Evolutionary conservation across 371 early-diverging fungal species (phyloP).

Genomic region (Mortierella sp.): DNA sequence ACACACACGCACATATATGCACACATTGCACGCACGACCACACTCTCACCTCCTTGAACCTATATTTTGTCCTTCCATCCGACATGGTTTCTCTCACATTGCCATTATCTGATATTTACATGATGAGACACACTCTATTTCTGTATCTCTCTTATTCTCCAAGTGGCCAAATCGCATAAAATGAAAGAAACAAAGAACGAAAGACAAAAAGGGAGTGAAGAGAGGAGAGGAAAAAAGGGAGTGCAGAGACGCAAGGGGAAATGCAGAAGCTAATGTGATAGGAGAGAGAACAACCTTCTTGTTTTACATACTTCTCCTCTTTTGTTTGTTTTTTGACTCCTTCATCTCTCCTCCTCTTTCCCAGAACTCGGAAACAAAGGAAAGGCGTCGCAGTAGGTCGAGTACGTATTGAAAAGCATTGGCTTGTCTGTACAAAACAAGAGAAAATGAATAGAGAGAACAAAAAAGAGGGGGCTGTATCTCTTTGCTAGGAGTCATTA

Average conservation of each 20-base stretch:
- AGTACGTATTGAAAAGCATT: too few relatives aligned
- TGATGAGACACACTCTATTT: not conserved
- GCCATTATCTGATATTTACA: not conserved
- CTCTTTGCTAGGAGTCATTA: too few relatives aligned
- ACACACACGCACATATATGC: too few relatives aligned
- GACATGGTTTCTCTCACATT: not conserved
- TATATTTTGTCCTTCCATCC: not conserved
- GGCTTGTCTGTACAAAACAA: too few relatives aligned
- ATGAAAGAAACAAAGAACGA: not conserved
- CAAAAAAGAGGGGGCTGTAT: too few relatives aligned
- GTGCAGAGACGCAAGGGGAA: not conserved
- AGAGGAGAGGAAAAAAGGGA: not conserved
- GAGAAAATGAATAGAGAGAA: too few relatives aligned
- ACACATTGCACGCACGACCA: too few relatives aligned
- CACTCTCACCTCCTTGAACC: not conserved
- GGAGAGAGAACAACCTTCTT: not conserved
- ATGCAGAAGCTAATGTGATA: too few relatives aligned
- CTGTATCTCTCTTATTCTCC: too few relatives aligned
- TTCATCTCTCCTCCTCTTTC: not conserved
- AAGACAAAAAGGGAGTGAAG: not conserved
- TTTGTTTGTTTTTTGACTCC: not conserved
- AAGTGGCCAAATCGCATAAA: not conserved
- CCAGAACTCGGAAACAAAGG: not conserved
- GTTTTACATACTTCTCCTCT: not conserved
- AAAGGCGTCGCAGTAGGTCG: not conserved